phyloP scores from a whole-genome alignment of 176 grass and related monocot genomes.

The Zea mays region DNA sequence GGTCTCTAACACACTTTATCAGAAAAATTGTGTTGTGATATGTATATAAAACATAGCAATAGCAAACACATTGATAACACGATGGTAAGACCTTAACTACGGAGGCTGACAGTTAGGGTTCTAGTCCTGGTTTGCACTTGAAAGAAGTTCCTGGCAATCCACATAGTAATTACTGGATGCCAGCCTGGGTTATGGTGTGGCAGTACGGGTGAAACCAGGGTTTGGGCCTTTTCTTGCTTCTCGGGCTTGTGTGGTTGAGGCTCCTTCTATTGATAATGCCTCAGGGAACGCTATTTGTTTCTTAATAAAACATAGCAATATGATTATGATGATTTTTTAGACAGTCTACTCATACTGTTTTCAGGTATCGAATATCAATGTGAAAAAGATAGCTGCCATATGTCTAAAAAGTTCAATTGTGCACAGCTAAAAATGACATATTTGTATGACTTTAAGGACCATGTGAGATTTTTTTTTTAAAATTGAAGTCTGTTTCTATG shows the following conservation, averaged over 20 bases:
- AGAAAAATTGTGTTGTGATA: neutral
- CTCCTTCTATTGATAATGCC: neutral
- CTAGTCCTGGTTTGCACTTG: neutral
- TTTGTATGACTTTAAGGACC: neutral
- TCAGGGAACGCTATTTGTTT: neutral
- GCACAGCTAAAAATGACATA: neutral
- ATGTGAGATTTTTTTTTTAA: constrained; percentile 6
- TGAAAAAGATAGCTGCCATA: neutral
- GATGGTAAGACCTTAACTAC: neutral
- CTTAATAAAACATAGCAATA: neutral
- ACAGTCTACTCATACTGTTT: neutral
- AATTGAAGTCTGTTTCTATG: constrained; percentile 27
- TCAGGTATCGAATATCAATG: neutral
- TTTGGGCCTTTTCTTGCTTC: neutral
- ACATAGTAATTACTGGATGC: neutral
- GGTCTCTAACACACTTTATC: neutral
- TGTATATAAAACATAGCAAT: constrained; percentile 1
- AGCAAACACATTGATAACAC: neutral
- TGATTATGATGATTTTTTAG: too few relatives aligned
- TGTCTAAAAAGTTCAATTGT: neutral
- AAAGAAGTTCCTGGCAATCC: neutral
- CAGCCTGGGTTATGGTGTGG: neutral
- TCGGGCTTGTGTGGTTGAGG: neutral
- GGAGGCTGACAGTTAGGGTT: neutral
- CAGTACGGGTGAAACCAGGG: neutral